These are phyloP conservation scores for Cordia subcordata DNA, from an alignment of 257 asterid genomes.

Conservation along the genomic window DNA sequence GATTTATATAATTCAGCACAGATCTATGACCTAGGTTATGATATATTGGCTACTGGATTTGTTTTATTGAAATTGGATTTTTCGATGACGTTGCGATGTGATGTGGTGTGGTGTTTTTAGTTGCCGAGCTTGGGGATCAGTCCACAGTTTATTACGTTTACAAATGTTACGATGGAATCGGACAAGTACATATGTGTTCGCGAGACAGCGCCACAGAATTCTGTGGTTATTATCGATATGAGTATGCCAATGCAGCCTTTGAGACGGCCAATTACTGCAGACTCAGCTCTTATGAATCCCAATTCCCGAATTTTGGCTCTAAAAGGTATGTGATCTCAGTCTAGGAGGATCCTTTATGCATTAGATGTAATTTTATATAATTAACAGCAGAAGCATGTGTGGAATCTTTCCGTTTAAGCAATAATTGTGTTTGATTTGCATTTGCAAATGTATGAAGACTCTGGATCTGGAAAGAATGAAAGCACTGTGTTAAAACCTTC, in stretches of 20 bases:
- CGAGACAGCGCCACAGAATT: conserved; percentile 92
- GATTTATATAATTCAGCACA: conserved; percentile 20
- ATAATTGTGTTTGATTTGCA: too few relatives aligned
- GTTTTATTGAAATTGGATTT: conserved; percentile 26
- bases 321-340: conserved; percentile 56
- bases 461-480: too few relatives aligned
- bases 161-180: conserved; percentile 98
- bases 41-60: not conserved
- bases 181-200: conserved; percentile 95
- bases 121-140: conserved; percentile 91
- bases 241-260: conserved; percentile 94
- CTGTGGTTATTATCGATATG: conserved; percentile 95
- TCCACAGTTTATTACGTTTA: conserved; percentile 88
- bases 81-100: too few relatives aligned
- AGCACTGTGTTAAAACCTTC: too few relatives aligned
- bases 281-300: conserved; percentile 99
- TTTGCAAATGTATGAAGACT: too few relatives aligned
- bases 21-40: conserved; percentile 32
- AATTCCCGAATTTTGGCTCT: conserved; percentile 80
- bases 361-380: too few relatives aligned
- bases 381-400: too few relatives aligned
- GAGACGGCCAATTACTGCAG: conserved; percentile 97
- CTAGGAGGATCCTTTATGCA: too few relatives aligned
- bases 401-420: too few relatives aligned
- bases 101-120: conserved; percentile 52